Evolutionary conservation across 129 eudicot species (phyloP).

Genomic region (Tanacetum coccineum): DNA sequence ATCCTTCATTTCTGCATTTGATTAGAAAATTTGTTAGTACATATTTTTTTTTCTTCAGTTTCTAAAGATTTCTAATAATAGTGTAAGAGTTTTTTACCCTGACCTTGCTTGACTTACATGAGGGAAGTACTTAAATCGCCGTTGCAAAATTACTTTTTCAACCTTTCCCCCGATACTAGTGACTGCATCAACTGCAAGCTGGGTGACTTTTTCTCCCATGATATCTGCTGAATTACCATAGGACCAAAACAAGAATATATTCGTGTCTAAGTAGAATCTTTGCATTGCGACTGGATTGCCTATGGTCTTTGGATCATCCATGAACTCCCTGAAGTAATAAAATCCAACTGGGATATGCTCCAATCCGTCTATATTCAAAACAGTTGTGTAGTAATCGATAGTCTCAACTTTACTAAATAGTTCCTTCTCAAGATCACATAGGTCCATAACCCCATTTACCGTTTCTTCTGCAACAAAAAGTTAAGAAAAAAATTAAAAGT

Average conservation of each 20-base stretch:
- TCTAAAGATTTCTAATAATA: neutral
- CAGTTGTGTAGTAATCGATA: slow-evolving; percentile 41
- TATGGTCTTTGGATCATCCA: slow-evolving; percentile 35
- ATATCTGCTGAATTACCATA: slow-evolving; percentile 41
- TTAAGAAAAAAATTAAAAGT: neutral
- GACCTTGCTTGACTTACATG: slow-evolving; percentile 43
- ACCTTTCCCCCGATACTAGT: slow-evolving; percentile 40
- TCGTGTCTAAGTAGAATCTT: too few species aligned
- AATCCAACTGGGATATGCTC: slow-evolving; percentile 43
- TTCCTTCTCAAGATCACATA: slow-evolving; percentile 40
- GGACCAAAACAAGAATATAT: too few species aligned
- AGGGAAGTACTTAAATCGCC: slow-evolving; percentile 48
- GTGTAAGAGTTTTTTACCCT: neutral
- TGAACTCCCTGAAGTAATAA: slow-evolving; percentile 39
- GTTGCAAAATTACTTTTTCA: slow-evolving; percentile 32
- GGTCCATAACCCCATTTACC: slow-evolving; percentile 30
- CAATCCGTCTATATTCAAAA: slow-evolving; percentile 33
- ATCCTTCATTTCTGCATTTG: slow-evolving; percentile 42
- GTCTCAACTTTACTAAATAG: slow-evolving; percentile 44
- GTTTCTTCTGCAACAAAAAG: slow-evolving; percentile 24
- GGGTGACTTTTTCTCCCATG: slow-evolving; percentile 21
- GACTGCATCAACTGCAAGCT: slow-evolving; percentile 33
- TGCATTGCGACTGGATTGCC: slow-evolving; percentile 7
- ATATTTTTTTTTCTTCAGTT: neutral
- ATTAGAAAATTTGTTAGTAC: neutral